Conservation (phyloP, 768 basidiomycete species). For the Daedaleopsis nitida region DNA sequence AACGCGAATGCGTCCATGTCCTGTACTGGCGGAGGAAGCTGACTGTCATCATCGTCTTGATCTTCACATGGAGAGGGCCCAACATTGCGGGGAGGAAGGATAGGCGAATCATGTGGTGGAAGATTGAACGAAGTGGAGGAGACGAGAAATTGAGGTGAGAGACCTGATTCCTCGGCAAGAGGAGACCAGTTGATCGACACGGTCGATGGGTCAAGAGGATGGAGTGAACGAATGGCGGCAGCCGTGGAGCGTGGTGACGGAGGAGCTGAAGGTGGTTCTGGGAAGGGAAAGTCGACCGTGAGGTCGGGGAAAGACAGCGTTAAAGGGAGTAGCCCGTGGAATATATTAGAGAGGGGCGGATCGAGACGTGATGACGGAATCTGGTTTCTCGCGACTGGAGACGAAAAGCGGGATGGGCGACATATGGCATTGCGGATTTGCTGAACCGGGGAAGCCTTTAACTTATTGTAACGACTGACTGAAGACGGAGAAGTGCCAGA, state of each 20-base stretch:
- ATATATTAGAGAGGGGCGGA: conserved; percentile 14
- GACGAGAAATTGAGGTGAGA: conserved; percentile 1
- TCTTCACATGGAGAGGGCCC: neutral
- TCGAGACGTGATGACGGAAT: conserved; percentile 15
- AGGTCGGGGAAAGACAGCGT: conserved; percentile 15
- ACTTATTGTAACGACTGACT: neutral
- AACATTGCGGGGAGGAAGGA: conserved; percentile 21
- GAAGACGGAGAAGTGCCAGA: neutral
- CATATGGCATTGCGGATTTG: neutral
- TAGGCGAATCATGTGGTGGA: conserved; percentile 24
- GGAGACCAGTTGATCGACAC: conserved; percentile 11
- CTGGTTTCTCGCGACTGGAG: conserved; percentile 1
- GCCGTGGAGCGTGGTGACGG: conserved; percentile 6
- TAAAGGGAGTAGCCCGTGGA: conserved; percentile 20
- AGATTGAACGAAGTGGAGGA: conserved; percentile 1
- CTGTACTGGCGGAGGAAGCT: conserved; percentile 1
- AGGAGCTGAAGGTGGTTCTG: conserved; percentile 11
- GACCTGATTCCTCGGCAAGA: neutral
- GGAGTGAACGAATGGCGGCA: neutral
- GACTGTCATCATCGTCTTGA: neutral
- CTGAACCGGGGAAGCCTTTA: neutral
- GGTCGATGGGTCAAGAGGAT: neutral
- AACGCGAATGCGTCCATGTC: conserved; percentile 31
- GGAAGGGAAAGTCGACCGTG: conserved; percentile 13
- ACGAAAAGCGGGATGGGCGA: neutral